Base-by-base conservation (phyloP, 768 basidiomycete genomes). In the Phylloporus rhodoxanthus region DNA sequence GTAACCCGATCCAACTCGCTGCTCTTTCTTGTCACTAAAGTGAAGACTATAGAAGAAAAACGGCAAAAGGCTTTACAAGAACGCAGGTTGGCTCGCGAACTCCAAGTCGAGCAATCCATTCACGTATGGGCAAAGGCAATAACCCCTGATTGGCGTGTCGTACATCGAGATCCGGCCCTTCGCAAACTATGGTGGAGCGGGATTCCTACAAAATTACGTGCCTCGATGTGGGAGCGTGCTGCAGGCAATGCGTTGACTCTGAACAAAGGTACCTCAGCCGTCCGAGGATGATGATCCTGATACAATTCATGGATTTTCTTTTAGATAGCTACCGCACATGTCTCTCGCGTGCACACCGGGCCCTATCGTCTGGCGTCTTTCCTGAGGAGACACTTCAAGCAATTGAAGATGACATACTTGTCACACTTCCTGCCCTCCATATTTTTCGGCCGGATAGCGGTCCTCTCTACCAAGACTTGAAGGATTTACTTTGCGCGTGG, bases 101-200 rank as follows among this genome's bases (percentile, higher is more conserved):
- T 73, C 55, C 76, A 71, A 40, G 76, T 87, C 19, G 88, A 90
- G 56, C 80, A 84, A 32, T 83, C 83, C 5, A 68, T 90, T 44
- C 71, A 77, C 34, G 64, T 78, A 8, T 94, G 92, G 92, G 85
- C 92, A 64, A 78, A 75, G 48, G 76, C 81, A 13, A 85, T 95
- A 49, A 59, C 87, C 17, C 89, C 91, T 0, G 87, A 94, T 64
- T 94, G 90, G 89, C 80, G 77, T 43, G 75, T 79, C 20, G 86
- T 91, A 7, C 63, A 82, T 62, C 80, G 76, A 57, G 81, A 87
- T 53, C 73, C 84, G 0, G 67, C 67, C 9, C 69, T 92, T 45
- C 78, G 85, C 28, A 80, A 75, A 60, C 60, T 93, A 8, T 95
- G 91, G 92, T 91, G 91, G 91, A 75, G 75, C 26, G 92, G 92